A percentile compares a stretch with the other conserved stretches of the same genome.
Evolutionary conservation across 495 filamentous ascomycete species (phyloP).

Genomic region (Rhypophila decipiens): DNA sequence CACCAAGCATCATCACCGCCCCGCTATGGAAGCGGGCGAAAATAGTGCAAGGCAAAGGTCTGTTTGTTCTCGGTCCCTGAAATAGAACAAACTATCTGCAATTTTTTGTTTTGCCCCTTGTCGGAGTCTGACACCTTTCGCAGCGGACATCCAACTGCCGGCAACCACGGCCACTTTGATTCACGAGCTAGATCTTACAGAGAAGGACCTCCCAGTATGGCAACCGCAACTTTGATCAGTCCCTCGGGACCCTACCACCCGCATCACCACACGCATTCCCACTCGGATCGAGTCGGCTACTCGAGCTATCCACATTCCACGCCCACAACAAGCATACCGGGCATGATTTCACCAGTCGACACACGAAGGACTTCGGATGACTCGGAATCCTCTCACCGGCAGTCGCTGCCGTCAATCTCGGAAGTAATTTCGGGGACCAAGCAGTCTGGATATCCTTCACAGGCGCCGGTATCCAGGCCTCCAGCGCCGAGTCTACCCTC

Average conservation of each 20-base stretch:
- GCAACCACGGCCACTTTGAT: conserved; percentile 26
- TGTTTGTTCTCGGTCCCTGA: conserved; percentile 1
- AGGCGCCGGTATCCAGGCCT: conserved; percentile 22
- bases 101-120: background rate
- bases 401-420: conserved; percentile 44
- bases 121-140: conserved; percentile 9
- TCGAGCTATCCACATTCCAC: conserved; percentile 33
- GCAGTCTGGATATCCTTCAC: conserved; percentile 27
- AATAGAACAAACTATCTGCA: background rate
- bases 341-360: conserved; percentile 42
- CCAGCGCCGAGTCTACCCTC: conserved; percentile 23
- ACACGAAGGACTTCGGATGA: conserved; percentile 37
- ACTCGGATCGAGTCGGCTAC: conserved; percentile 23
- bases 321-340: conserved; percentile 27
- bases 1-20: conserved; percentile 13
- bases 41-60: conserved; percentile 44
- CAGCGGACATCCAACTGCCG: conserved; percentile 27
- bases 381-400: conserved; percentile 31
- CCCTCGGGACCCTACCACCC: conserved; percentile 35
- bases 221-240: conserved; percentile 40
- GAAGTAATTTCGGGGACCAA: conserved; percentile 40
- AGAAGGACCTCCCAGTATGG: conserved; percentile 39
- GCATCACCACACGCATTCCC: conserved; percentile 29
- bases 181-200: conserved; percentile 25
- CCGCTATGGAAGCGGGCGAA: conserved; percentile 49